Base-by-base conservation (phyloP, 257 asterid genomes). In the Petunia axillaris region DNA sequence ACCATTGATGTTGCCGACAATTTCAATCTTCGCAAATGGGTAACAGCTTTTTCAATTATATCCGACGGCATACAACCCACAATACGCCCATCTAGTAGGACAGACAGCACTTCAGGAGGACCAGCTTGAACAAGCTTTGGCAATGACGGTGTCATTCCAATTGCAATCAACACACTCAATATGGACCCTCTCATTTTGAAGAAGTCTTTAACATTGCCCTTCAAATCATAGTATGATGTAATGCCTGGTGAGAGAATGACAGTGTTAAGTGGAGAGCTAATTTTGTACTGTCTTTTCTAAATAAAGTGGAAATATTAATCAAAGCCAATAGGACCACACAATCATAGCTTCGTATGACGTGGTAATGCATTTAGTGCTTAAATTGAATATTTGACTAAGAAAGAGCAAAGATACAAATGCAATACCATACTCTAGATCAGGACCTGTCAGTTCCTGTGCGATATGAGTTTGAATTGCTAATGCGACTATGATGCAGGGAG, bases 61-160 rank as follows among this genome's bases (percentile, higher is more conserved):
- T 87, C 88, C 71, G 91, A 88, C 67, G 94, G 87, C 80, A 96
- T 88, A 78, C 88, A 87, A 62, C 99, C 99, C 71, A 90, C 91
- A 53, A 96, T 87, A 81, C 95, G 95, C 67, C 99, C 99, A 91
- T 96, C 99, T 64, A 96, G 89, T 81, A 94, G 92, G 81, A 96
- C 97, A 74, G 91, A 80, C 75, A 89, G 98, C 82, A 89, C 90
- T 89, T 92, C 93, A 39, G 99, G 99, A 16, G 98, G 97, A 8
- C 97, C 97, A 65, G 97, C 96, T 83, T 85, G 95, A 78, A 87
- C 89, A 77, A 88, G 88, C 89, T 88, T 93, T 74, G 99, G 97
- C 70, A 82, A 80, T 14, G 97, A 85, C 2, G 97, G 95, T 40
- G 85, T 89, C 99, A 96, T 93, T 80, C 99, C 98, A 62, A 86